Evolutionary conservation across 257 asterid genomes (phyloP), one percentile per base, ranked within the genome.

Genomic region (Handroanthus guayacan): DNA sequence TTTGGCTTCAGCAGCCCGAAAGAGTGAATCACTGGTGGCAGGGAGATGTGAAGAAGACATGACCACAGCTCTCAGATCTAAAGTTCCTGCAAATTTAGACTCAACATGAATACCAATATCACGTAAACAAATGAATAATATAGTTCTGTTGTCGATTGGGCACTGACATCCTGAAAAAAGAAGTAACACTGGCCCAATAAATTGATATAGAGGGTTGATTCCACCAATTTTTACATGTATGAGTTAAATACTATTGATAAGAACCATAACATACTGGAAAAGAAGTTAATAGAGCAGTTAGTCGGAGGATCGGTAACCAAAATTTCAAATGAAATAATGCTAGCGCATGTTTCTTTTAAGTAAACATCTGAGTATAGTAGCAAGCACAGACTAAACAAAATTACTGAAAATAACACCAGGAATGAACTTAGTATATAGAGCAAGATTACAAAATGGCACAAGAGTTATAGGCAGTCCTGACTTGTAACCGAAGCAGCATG

Each of bases 1-100:
- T 63, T 80, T 78, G 25, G 88, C 86, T 61, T 86, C 89, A 50
- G 88, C 67, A 62, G 86, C 87, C 66, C 66, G 84, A 58, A 51
- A 34, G 55, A 88, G 86, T 13, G 92, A 88, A 14, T 86, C 89
- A 5, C 83, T 66, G 71, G 85, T 79, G 72, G 89, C 89, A 43
- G 89, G 86, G 64, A 78, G 67, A 44, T 63, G 37, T 7, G 84
- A 70, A 0, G 88, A 80, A 69, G 89, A 82, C 92, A 88, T 88
- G 20, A 68, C 69, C 20, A 10, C 7, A 2, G 70, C 72, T 76
- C 68, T 18, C 78, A 65, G 74, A 69, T 73, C 50, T 6, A 50
- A 39, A 41, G 45, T 5, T 58, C 88, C 88, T 86, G 86, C 80
- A 83, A 18, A 73, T 69, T 34, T 9, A 17, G 60, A 5, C 62